Evolutionary conservation across 2,329 filamentous ascomycete species (phyloP).

Genomic region (Trichophyton mentagrophytes): DNA sequence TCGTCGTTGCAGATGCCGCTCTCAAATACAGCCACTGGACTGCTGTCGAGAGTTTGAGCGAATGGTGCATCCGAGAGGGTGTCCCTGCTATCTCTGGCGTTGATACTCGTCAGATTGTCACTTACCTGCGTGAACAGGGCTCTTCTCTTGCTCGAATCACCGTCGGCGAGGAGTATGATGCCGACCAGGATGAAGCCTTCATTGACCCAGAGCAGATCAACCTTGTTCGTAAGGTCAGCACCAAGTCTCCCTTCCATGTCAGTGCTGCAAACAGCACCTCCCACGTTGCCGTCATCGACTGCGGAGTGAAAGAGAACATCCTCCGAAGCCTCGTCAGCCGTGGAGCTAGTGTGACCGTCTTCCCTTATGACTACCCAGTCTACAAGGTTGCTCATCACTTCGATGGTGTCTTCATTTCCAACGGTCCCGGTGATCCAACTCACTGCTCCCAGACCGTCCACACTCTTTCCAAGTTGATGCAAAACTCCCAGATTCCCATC

Average conservation of each 20-base stretch:
- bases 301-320: constrained; percentile 99
- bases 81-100: constrained; percentile 94
- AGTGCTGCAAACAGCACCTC: constrained; percentile 69
- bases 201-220: constrained; percentile 94
- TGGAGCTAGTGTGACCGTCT: constrained; percentile 82
- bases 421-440: constrained; percentile 93
- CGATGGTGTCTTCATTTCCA: constrained; percentile 97
- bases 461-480: constrained; percentile 82
- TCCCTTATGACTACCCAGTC: constrained; percentile 94
- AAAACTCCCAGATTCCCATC: constrained; percentile 77
- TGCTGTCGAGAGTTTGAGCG: constrained; percentile 78
- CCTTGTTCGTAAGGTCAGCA: constrained; percentile 88
- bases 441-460: constrained; percentile 92
- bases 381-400: constrained; percentile 98
- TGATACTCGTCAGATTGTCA: constrained; percentile 93
- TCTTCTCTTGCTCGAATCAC: constrained; percentile 91
- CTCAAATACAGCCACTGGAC: constrained; percentile 97
- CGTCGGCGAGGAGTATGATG: constrained; percentile 94
- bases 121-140: constrained; percentile 86
- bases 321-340: constrained; percentile 85
- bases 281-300: constrained; percentile 92
- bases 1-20: constrained; percentile 91
- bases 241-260: constrained; percentile 94
- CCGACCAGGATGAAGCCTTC: constrained; percentile 93
- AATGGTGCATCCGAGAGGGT: constrained; percentile 94